Base-by-base conservation (phyloP, 2,329 filamentous ascomycete species). In the Colletotrichum somersetense region DNA sequence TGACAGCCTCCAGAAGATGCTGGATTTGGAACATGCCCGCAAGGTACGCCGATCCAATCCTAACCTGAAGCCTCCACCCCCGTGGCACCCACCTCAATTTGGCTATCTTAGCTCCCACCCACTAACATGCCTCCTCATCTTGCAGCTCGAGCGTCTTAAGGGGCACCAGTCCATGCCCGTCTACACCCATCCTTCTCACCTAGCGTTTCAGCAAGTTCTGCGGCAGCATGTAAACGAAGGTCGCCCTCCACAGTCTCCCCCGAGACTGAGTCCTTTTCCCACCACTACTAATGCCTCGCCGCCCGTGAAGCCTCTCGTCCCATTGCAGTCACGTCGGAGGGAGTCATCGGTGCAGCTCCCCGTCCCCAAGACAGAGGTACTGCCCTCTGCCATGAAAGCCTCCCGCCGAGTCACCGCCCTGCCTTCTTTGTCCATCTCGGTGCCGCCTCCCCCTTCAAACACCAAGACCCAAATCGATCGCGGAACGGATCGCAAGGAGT, bases 21-120 rank as follows among this genome's bases (percentile, higher is more conserved):
- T 90, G 61, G 87, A 90, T 75, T 80, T 90, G 63, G 89, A 91
- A 77, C 88, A 86, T 77, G 84, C 83, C 77, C 85, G 83, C 79
- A 89, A 88, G 86, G 89, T 90, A 82, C 82, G 73, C 42, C 58
- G 40, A 66, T 64, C 59, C 63, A 23, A 67, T 53, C 66, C 57
- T 65, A 65, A 42, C 23, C 55, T 64, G 30, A 57, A 55, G 61
- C 66, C 70, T 70, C 57, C 38, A 26, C 42, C 66, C 48, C 35
- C n/a, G 55, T 66, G 23, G 48, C 57, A 62, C 44, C 65, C 33
- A 53, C 50, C 61, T 53, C 46, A 68, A 56, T 55, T 71, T 71
- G 71, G 38, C 67, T 69, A 68, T 46, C 33, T 66, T 59, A 46
- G 50, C 56, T 65, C 56, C 62, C 58, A 35, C 55, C 65, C 66